Evolutionary conservation across 1,139 yeast species (phyloP).

Genomic region (Geotrichum carabidarum): DNA sequence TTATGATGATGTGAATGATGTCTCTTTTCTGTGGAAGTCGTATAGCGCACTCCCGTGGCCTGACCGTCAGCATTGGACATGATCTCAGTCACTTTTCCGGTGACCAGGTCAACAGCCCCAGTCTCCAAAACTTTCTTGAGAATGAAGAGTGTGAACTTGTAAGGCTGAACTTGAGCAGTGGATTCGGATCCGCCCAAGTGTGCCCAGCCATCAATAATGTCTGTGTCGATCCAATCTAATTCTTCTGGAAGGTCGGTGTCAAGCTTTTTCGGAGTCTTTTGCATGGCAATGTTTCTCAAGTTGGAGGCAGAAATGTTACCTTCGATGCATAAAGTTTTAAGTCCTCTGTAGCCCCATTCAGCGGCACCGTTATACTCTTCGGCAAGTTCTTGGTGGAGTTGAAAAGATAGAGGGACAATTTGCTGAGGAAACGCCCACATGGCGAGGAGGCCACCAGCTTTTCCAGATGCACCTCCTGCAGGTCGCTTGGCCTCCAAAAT

Average conservation of each 20-base stretch:
- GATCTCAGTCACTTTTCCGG: conserved; percentile 76
- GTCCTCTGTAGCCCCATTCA: conserved; percentile 89
- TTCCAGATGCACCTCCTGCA: conserved; percentile 97
- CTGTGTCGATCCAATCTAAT: conserved; percentile 74
- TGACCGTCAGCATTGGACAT: conserved; percentile 26
- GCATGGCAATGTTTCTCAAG: conserved; percentile 18
- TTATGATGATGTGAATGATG: conserved; percentile 57
- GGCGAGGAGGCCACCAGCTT: conserved; percentile 93
- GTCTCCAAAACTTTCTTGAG: conserved; percentile 74
- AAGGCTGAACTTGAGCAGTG: conserved; percentile 96
- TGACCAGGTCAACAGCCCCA: conserved; percentile 76
- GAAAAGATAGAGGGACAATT: conserved; percentile 82
- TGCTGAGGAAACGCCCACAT: conserved; percentile 97
- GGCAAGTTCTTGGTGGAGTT: conserved; percentile 77
- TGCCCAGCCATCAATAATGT: conserved; percentile 67
- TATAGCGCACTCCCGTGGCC: conserved; percentile 27
- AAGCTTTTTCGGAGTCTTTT: conserved; percentile 13
- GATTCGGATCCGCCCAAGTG: conserved; percentile 79
- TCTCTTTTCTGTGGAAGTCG: conserved; percentile 48
- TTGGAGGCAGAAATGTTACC: conserved; percentile 55
- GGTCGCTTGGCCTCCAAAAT: conserved; percentile 87
- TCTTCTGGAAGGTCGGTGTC: conserved; percentile 53
- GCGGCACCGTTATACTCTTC: conserved; percentile 71
- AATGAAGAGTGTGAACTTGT: conserved; percentile 77
- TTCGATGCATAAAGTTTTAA: conserved; percentile 81